phyloP scores from a whole-genome alignment of 371 early-diverging fungal genomes.

The Lichtheimia corymbifera region DNA sequence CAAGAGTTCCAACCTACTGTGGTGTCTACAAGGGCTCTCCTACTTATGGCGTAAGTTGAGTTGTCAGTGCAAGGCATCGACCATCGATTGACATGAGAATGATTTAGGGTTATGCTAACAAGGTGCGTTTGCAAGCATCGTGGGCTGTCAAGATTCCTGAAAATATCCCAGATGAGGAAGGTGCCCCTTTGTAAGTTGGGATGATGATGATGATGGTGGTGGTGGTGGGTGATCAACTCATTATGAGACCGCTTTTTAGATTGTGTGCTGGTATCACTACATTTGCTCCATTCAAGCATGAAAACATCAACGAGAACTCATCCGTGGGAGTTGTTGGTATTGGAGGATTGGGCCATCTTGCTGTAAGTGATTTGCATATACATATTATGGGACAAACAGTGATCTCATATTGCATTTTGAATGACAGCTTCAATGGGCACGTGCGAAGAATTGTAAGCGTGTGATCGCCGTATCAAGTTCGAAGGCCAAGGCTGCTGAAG shows the following conservation, averaged over 20 bases:
- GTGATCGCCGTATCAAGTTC: constrained; percentile 76
- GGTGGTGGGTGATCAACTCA: not conserved
- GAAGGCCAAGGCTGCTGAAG: constrained; percentile 65
- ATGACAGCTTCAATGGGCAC: constrained; percentile 61
- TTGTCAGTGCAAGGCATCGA: not conserved
- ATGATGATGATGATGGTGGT: not conserved
- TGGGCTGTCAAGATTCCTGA: constrained; percentile 60
- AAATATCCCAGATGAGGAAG: constrained; percentile 39
- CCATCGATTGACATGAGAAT: not conserved
- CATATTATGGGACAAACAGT: not conserved
- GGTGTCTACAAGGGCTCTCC: constrained; percentile 32
- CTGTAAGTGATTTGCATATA: constrained; percentile 20
- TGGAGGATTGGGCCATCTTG: constrained; percentile 79
- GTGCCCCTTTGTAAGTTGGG: constrained; percentile 43
- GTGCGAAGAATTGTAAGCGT: constrained; percentile 57
- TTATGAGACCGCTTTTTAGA: constrained; percentile 7
- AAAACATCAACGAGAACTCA: constrained; percentile 45
- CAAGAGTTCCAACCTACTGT: constrained; percentile 49
- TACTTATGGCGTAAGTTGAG: constrained; percentile 49
- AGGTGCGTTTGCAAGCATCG: constrained; percentile 40
- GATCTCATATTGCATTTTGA: not conserved
- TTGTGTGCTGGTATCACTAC: constrained; percentile 78
- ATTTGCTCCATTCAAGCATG: constrained; percentile 52
- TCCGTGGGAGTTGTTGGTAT: constrained; percentile 72
- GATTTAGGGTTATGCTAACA: constrained; percentile 37